These are phyloP conservation scores for Pharus latifolius DNA, from an alignment of 176 grass and related monocot species.

Conservation along the genomic window DNA sequence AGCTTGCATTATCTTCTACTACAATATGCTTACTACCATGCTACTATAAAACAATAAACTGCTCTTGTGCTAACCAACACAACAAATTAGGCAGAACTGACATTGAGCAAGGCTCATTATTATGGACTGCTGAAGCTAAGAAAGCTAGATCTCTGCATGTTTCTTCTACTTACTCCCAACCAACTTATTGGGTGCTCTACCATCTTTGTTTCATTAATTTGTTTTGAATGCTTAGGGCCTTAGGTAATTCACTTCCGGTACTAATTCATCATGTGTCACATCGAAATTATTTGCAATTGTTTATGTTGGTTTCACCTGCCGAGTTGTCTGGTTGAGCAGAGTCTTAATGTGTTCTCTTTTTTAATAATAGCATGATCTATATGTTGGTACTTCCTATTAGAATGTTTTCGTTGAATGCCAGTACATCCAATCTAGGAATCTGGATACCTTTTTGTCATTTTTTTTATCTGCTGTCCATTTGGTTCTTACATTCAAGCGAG, in stretches of 20 bases:
- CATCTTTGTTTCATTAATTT: background rate
- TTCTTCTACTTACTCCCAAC: background rate
- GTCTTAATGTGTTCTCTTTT: background rate
- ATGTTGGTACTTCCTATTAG: background rate
- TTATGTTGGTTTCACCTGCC: background rate
- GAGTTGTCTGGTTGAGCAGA: background rate
- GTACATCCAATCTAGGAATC: background rate
- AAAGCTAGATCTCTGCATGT: background rate
- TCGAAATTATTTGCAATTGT: background rate
- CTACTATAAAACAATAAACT: background rate
- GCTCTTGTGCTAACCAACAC: background rate
- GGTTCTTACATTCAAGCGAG: background rate
- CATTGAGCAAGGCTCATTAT: background rate
- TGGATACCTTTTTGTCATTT: constrained; percentile 1
- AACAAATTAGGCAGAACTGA: background rate
- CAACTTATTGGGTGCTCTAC: background rate
- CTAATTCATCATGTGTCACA: background rate
- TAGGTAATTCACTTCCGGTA: background rate
- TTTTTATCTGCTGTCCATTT: background rate
- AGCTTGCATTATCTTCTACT: background rate
- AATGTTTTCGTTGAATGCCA: background rate
- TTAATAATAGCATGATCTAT: background rate
- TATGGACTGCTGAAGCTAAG: constrained; percentile 12
- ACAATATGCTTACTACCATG: background rate
- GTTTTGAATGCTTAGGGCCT: background rate